Conservation (phyloP, 495 filamentous ascomycete genomes). For the Penicillium lagena region DNA sequence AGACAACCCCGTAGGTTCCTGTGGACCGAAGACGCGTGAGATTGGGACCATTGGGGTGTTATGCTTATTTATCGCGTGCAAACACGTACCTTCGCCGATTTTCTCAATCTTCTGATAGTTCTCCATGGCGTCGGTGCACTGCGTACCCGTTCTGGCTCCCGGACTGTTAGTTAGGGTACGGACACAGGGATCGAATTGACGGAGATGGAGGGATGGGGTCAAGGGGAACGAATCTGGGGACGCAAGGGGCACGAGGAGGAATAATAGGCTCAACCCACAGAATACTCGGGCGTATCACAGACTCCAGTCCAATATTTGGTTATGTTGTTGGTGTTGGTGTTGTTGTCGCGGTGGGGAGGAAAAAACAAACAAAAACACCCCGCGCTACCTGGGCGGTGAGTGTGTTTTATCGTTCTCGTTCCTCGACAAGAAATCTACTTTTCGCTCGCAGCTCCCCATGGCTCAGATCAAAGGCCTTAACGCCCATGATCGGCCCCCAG, state of each 20-base stretch:
- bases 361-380: conserved; percentile 28
- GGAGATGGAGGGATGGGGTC: conserved; percentile 5
- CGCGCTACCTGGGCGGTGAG: conserved; percentile 26
- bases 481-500: conserved; percentile 64
- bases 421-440: not conserved
- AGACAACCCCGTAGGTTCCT: conserved; percentile 92
- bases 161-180: conserved; percentile 3
- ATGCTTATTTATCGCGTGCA: not conserved
- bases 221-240: not conserved
- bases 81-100: conserved; percentile 82
- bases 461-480: conserved; percentile 48
- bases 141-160: not conserved
- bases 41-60: not conserved
- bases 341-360: conserved; percentile 18
- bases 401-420: conserved; percentile 9
- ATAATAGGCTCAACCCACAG: not conserved
- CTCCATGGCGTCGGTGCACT: conserved; percentile 59
- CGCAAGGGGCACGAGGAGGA: conserved; percentile 9
- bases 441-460: conserved; percentile 13
- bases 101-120: conserved; percentile 99
- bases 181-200: not conserved
- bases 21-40: conserved; percentile 10
- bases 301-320: no score
- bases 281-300: not conserved
- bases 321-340: not conserved